Percentiles rank a stretch among this genome's conserved stretches.
phyloP scores from a whole-genome alignment of 108 stramenopile species.

The Cyclotella atomus region DNA sequence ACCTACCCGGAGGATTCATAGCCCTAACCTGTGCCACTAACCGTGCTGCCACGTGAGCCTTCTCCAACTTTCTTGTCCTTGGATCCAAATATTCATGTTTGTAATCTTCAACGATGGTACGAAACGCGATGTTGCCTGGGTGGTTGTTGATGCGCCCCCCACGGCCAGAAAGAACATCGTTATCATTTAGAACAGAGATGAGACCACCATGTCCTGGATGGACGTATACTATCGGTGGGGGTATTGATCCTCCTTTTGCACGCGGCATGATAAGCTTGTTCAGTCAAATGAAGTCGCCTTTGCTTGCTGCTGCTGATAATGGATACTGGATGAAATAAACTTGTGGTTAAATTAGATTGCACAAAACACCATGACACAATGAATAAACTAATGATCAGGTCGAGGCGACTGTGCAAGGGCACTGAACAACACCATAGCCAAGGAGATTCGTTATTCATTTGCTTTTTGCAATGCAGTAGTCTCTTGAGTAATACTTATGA shows the following conservation, averaged over 20 bases:
- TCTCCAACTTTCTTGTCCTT: slow-evolving; percentile 46
- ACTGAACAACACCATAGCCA: too few species aligned
- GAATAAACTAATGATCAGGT: background rate
- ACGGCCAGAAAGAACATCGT: slow-evolving; percentile 46
- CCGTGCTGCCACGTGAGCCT: slow-evolving; percentile 49
- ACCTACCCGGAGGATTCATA: slow-evolving; percentile 55
- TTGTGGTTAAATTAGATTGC: too few species aligned
- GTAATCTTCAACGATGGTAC: slow-evolving; percentile 48
- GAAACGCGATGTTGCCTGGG: slow-evolving; percentile 55
- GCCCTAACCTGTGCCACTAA: slow-evolving; percentile 51
- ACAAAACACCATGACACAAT: background rate
- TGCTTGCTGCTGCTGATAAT: too few species aligned
- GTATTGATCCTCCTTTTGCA: slow-evolving; percentile 12
- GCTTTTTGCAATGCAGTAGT: too few species aligned
- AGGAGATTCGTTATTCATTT: too few species aligned
- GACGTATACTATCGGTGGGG: background rate
- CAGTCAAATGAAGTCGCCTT: background rate
- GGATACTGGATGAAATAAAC: too few species aligned
- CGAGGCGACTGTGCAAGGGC: too few species aligned
- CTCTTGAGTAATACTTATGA: too few species aligned
- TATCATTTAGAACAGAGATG: slow-evolving; percentile 7
- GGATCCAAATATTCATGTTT: slow-evolving; percentile 53
- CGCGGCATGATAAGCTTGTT: slow-evolving; percentile 4
- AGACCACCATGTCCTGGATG: slow-evolving; percentile 5
- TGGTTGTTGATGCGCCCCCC: slow-evolving; percentile 63